Percentiles rank a stretch among this genome's conserved stretches.
Conservation (phyloP, 1,284 basidiomycete species). For the Gymnopus androsaceus region DNA sequence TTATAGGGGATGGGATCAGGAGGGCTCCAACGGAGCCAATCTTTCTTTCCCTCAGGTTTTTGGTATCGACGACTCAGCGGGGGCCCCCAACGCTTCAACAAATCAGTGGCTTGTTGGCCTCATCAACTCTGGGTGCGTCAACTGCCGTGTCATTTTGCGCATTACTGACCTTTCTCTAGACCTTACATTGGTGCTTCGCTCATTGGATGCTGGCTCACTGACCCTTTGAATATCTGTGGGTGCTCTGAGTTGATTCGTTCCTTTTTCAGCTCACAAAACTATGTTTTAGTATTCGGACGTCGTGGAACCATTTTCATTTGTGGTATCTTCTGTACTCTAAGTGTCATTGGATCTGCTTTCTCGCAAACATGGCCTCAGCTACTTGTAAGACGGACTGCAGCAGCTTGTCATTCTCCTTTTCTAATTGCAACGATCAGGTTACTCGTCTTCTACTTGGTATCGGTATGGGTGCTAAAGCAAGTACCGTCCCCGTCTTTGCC, state of each 20-base stretch:
- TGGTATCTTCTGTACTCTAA: conserved; percentile 56
- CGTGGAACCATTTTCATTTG: conserved; percentile 73
- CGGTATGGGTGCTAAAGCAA: conserved; percentile 68
- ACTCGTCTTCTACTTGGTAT: conserved; percentile 64
- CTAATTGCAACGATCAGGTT: conserved; percentile 30
- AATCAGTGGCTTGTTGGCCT: conserved; percentile 51
- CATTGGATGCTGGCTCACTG: conserved; percentile 50
- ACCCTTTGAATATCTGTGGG: conserved; percentile 44
- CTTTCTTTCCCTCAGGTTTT: conserved; percentile 64
- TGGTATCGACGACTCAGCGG: conserved; percentile 33
- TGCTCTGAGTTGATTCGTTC: not conserved
- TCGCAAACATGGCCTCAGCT: conserved; percentile 58
- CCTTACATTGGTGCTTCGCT: conserved; percentile 45
- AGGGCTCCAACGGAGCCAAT: conserved; percentile 65
- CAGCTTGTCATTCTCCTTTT: not conserved
- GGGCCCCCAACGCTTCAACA: conserved; percentile 29
- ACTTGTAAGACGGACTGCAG: conserved; percentile 31
- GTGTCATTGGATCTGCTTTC: conserved; percentile 62
- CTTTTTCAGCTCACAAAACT: not conserved
- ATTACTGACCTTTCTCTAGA: conserved; percentile 23
- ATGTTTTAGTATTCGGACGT: conserved; percentile 47
- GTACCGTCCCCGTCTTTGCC: conserved; percentile 60
- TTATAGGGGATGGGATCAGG: conserved; percentile 60
- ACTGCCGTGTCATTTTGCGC: not conserved
- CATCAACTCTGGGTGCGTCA: conserved; percentile 44